phyloP scores from a whole-genome alignment of 139 green algal genomes.

The Chlorella vulgaris region DNA sequence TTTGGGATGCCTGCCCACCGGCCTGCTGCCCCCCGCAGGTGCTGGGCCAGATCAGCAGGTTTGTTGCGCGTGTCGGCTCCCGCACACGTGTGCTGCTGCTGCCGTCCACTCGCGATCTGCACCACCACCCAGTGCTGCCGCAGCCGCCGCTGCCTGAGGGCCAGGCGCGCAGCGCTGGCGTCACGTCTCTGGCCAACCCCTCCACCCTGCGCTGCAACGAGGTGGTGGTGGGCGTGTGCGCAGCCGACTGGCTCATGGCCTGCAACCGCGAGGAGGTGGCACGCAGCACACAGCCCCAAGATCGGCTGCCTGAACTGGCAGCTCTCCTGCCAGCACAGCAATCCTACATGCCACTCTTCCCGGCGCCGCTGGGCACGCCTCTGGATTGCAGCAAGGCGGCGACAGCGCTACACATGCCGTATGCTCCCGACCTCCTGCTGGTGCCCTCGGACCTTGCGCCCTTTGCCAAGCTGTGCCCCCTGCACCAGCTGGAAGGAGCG shows the following conservation, averaged over 20 bases:
- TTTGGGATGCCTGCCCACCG: background rate
- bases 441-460: slow-evolving; percentile 90
- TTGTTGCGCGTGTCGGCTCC: background rate
- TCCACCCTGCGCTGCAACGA: slow-evolving; percentile 41
- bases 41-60: slow-evolving; percentile 46
- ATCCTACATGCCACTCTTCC: slow-evolving; percentile 92
- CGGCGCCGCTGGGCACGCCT: slow-evolving; percentile 62
- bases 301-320: slow-evolving; percentile 78
- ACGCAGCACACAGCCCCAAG: slow-evolving; percentile 26
- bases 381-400: slow-evolving; percentile 75
- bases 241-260: slow-evolving; percentile 61
- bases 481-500: slow-evolving; percentile 9
- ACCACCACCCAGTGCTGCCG: slow-evolving; percentile 77
- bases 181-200: slow-evolving; percentile 62
- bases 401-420: slow-evolving; percentile 61
- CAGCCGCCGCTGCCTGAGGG: slow-evolving; percentile 59
- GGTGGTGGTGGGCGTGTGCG: slow-evolving; percentile 46
- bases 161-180: background rate
- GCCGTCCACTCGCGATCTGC: slow-evolving; percentile 77
- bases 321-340: slow-evolving; percentile 80
- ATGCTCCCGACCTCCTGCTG: slow-evolving; percentile 86
- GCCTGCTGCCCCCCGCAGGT: slow-evolving; percentile 22
- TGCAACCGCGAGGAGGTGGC: slow-evolving; percentile 53
- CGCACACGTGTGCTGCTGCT: slow-evolving; percentile 71
- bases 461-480: slow-evolving; percentile 83